A percentile compares a stretch with the other conserved stretches of the same genome.
These are phyloP conservation scores for Neostapfia colusana DNA, from an alignment of 176 grass and related monocot species.

Conservation along the genomic window DNA sequence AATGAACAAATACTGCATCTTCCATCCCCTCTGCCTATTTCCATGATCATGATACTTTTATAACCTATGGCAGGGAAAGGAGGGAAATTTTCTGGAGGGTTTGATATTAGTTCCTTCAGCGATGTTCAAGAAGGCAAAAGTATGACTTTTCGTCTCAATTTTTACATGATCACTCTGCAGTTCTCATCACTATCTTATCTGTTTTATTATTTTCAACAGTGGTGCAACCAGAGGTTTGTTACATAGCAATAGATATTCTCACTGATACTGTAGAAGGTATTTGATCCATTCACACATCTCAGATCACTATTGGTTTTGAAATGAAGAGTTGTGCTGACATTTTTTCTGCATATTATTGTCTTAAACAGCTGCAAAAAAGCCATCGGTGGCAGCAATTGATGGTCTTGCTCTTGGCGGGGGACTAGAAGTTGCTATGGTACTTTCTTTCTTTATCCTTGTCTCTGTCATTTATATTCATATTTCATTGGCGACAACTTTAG, in stretches of 20 bases:
- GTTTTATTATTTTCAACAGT: slow-evolving; percentile 39
- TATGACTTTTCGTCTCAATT: slow-evolving; percentile 39
- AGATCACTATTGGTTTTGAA: slow-evolving; percentile 17
- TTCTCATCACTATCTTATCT: slow-evolving; percentile 16
- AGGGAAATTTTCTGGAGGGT: slow-evolving; percentile 86
- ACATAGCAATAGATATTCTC: slow-evolving; percentile 79
- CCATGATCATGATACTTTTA: slow-evolving; percentile 3
- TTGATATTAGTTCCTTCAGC: slow-evolving; percentile 76
- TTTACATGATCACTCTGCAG: not conserved
- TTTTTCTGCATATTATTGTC: slow-evolving; percentile 32
- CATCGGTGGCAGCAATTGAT: slow-evolving; percentile 93
- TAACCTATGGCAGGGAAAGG: slow-evolving; percentile 58
- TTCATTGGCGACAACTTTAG: not conserved
- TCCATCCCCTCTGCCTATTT: slow-evolving; percentile 2
- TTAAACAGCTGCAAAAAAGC: slow-evolving; percentile 69
- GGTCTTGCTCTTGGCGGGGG: slow-evolving; percentile 91
- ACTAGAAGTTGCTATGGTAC: slow-evolving; percentile 93
- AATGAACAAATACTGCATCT: not conserved
- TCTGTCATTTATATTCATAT: slow-evolving; percentile 3
- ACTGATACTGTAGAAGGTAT: slow-evolving; percentile 91
- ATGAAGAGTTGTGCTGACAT: slow-evolving; percentile 24
- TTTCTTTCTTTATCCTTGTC: slow-evolving; percentile 18
- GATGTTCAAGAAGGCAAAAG: slow-evolving; percentile 68
- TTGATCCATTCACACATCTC: slow-evolving; percentile 8
- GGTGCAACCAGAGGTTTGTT: slow-evolving; percentile 72